Percentiles rank a stretch among this genome's conserved stretches.
Evolutionary conservation across 305 asterid species (phyloP).

Genomic region (Fraxinus sp.): DNA sequence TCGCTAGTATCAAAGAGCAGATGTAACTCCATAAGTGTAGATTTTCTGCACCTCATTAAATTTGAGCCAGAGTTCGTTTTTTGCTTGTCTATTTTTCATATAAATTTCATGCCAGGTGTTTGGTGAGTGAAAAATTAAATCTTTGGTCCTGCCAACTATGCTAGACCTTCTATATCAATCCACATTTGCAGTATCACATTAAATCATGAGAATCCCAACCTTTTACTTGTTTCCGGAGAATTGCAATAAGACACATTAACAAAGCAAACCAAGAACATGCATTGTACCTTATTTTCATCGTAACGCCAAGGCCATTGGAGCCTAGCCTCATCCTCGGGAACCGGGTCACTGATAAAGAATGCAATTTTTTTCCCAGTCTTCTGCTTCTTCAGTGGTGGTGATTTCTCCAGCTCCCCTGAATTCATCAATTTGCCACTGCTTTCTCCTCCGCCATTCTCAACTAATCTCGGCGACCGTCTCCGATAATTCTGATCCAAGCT

Average conservation of each 20-base stretch:
- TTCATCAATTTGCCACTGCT: conserved; percentile 13
- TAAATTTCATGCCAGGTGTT: neutral
- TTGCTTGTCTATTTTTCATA: neutral
- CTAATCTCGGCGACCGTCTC: conserved; percentile 38
- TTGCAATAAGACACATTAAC: neutral
- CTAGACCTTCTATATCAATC: neutral
- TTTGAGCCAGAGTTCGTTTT: neutral
- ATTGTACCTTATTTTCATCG: conserved; percentile 31
- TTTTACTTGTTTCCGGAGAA: neutral
- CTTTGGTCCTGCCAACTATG: neutral
- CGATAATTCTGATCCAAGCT: conserved; percentile 16
- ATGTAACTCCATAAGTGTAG: neutral
- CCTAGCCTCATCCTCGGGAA: conserved; percentile 47
- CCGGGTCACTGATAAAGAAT: conserved; percentile 42
- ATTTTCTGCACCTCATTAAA: neutral
- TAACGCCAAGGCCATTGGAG: conserved; percentile 50
- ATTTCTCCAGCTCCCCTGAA: conserved; percentile 24
- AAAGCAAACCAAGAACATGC: neutral
- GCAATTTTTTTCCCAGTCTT: conserved; percentile 23
- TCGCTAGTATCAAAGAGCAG: neutral
- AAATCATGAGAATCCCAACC: neutral
- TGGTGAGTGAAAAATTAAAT: neutral
- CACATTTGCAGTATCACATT: neutral
- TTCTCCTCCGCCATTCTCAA: conserved; percentile 29
- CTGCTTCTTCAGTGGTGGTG: conserved; percentile 35